A percentile compares a stretch with the other conserved stretches of the same genome.
Evolutionary conservation across 306 rosid species (phyloP).

Genomic region (Trifolium subterraneum): DNA sequence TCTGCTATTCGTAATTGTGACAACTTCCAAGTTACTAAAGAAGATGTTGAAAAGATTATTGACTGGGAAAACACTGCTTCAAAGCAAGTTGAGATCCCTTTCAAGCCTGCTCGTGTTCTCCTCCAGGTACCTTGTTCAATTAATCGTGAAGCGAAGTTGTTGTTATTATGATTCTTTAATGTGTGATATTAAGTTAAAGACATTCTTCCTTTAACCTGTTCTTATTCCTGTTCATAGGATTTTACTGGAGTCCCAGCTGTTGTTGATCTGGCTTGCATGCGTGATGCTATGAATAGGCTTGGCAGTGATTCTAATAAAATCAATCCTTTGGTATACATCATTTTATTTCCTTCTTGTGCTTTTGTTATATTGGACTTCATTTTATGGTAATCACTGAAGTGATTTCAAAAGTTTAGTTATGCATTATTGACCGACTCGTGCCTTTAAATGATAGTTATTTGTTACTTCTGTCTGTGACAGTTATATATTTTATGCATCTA

Average conservation of each 20-base stretch:
- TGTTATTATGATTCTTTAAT: constrained; percentile 14
- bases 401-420: constrained; percentile 19
- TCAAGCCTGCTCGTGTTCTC: constrained; percentile 99
- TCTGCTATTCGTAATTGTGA: constrained; percentile 97
- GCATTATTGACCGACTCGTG: background rate
- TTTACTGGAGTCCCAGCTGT: constrained; percentile 99
- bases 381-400: constrained; percentile 1
- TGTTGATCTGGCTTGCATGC: constrained; percentile 98
- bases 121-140: constrained; percentile 72
- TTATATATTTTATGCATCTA: too few species aligned
- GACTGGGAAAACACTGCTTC: constrained; percentile 85
- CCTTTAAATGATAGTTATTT: constrained; percentile 10
- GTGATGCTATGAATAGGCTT: constrained; percentile 97
- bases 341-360: constrained; percentile 26
- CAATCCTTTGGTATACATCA: constrained; percentile 78
- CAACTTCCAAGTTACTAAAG: constrained; percentile 90
- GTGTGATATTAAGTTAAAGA: background rate
- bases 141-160: background rate
- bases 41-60: constrained; percentile 92
- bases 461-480: too few species aligned
- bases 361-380: constrained; percentile 8
- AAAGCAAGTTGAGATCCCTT: constrained; percentile 97
- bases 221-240: constrained; percentile 57
- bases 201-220: constrained; percentile 26
- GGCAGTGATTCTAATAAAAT: constrained; percentile 97